Evolutionary conservation across 495 filamentous ascomycete species (phyloP).

Genomic region (Arthonia radiata): DNA sequence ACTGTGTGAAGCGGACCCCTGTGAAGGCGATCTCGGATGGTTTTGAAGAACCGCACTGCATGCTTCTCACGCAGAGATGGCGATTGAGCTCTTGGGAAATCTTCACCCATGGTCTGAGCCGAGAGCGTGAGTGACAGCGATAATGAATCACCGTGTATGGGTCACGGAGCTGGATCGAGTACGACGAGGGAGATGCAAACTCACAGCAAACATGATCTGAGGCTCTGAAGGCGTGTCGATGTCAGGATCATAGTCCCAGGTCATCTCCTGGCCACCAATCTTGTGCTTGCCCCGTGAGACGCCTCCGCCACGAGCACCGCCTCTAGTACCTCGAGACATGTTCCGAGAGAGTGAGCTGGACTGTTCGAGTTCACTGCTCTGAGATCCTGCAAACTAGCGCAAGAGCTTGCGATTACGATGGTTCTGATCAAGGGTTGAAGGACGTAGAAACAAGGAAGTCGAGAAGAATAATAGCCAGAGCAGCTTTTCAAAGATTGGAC

Average conservation of each 20-base stretch:
- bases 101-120: no score
- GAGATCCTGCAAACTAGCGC: no score
- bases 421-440: no score
- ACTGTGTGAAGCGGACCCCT: slow-evolving; percentile 33
- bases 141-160: no score
- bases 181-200: no score
- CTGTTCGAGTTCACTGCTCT: no score
- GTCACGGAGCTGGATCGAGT: no score
- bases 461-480: no score
- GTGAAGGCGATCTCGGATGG: slow-evolving; percentile 25
- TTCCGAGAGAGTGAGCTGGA: no score
- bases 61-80: slow-evolving; percentile 10
- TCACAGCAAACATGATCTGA: slow-evolving; percentile 15
- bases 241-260: slow-evolving; percentile 13
- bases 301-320: slow-evolving; percentile 4
- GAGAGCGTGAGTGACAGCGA: slow-evolving; percentile 2
- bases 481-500: no score
- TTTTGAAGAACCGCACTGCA: slow-evolving; percentile 20
- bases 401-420: no score
- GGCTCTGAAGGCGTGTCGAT: slow-evolving; percentile 12
- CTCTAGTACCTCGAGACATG: slow-evolving; percentile 10
- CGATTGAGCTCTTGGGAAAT: slow-evolving; percentile 10
- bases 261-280: slow-evolving; percentile 12
- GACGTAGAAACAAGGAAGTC: no score
- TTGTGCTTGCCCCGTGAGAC: slow-evolving; percentile 4